Evolutionary conservation across 257 asterid species (phyloP).

Genomic region (Parsonsia alboflavescens): DNA sequence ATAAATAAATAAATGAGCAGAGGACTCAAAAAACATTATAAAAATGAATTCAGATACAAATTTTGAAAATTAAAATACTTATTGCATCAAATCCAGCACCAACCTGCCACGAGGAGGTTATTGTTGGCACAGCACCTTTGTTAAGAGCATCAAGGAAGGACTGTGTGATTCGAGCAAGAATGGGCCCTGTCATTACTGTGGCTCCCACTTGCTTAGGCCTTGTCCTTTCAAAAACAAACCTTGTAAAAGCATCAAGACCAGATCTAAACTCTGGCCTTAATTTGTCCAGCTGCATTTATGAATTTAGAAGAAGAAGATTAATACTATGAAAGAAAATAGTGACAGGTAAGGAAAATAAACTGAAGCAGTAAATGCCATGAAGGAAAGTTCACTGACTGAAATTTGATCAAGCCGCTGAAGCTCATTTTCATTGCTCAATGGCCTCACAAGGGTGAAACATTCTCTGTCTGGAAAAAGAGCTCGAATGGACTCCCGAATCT

Average conservation of each 20-base stretch:
- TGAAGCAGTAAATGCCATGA: constrained; percentile 7
- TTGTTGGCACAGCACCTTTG: constrained; percentile 96
- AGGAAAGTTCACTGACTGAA: constrained; percentile 40
- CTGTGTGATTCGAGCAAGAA: constrained; percentile 84
- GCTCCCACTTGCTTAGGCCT: constrained; percentile 93
- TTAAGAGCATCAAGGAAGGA: constrained; percentile 94
- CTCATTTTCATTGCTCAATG: constrained; percentile 74
- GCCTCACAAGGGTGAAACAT: constrained; percentile 93
- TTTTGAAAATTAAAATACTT: constrained; percentile 5
- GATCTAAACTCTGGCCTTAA: constrained; percentile 85
- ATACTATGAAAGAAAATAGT: background rate
- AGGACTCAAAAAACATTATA: background rate
- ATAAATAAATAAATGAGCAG: background rate
- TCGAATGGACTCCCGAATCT: constrained; percentile 98
- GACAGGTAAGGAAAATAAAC: background rate
- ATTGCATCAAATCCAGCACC: constrained; percentile 23
- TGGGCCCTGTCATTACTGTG: constrained; percentile 93
- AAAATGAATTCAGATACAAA: background rate
- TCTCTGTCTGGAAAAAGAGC: constrained; percentile 99
- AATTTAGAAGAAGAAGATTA: background rate
- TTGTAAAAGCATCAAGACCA: constrained; percentile 87
- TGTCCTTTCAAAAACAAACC: constrained; percentile 88
- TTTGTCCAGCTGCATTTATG: constrained; percentile 54
- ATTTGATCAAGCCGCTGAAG: constrained; percentile 92
- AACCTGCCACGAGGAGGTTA: constrained; percentile 99